Percentiles rank a stretch among this genome's conserved stretches.
phyloP scores from a whole-genome alignment of 768 basidiomycete species.

The Rhodotorula kratochvilovae region DNA sequence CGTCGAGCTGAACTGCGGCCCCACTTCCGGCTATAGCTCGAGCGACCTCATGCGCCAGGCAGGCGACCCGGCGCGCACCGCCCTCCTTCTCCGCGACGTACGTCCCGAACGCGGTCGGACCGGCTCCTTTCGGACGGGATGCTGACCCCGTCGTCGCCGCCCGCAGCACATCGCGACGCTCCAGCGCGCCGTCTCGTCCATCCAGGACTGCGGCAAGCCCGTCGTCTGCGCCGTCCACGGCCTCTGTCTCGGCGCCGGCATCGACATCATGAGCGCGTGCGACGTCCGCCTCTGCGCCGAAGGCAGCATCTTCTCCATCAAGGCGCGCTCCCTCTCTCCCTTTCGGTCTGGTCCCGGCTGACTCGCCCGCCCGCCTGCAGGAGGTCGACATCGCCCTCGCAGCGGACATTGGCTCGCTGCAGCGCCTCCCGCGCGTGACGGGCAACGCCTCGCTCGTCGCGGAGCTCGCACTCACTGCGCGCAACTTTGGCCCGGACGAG shows the following conservation, averaged over 20 bases:
- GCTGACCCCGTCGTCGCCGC: not conserved
- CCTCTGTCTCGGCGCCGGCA: conserved; percentile 63
- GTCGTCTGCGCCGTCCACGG: conserved; percentile 81
- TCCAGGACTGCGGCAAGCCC: conserved; percentile 67
- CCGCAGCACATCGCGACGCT: conserved; percentile 51
- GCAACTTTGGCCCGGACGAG: conserved; percentile 64
- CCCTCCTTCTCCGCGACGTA: conserved; percentile 51
- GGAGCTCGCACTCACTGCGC: conserved; percentile 72
- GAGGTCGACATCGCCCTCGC: conserved; percentile 77
- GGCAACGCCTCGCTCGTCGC: conserved; percentile 67
- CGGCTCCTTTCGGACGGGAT: not conserved
- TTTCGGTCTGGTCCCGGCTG: conserved; percentile 50
- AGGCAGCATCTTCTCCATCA: conserved; percentile 64
- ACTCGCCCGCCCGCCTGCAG: conserved; percentile 73
- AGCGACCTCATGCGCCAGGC: conserved; percentile 17
- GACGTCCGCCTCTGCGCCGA: conserved; percentile 68
- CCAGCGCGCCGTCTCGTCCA: conserved; percentile 65
- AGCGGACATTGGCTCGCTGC: conserved; percentile 80
- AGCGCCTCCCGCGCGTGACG: conserved; percentile 69
- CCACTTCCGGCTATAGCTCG: not conserved
- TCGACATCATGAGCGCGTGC: conserved; percentile 70
- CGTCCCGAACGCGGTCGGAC: not conserved
- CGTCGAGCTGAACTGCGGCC: not conserved
- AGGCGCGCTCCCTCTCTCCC: conserved; percentile 52
- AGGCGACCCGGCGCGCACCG: conserved; percentile 56